A percentile compares a stretch with the other conserved stretches of the same genome.
Conservation (phyloP, 108 stramenopile species). For the Aurantiochytrium sp. region DNA sequence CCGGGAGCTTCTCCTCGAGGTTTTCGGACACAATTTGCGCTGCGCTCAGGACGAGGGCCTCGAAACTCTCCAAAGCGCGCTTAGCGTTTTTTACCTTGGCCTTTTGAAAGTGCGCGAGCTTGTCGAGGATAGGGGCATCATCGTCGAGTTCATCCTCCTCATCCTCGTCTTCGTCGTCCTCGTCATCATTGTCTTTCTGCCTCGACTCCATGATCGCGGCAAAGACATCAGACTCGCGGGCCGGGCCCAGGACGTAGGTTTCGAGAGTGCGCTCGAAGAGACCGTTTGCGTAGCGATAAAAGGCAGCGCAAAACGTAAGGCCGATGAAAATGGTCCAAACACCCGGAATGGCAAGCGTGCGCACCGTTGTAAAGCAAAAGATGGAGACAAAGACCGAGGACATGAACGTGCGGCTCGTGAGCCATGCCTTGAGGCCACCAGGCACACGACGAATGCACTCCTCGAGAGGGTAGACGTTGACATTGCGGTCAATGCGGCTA, state of each 20-base stretch:
- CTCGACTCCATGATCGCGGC: too few relatives aligned
- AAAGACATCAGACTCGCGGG: too few relatives aligned
- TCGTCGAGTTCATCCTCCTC: not conserved
- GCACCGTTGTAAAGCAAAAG: not conserved
- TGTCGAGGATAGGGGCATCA: not conserved
- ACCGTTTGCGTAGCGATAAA: slow-evolving; percentile 14
- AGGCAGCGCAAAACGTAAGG: not conserved
- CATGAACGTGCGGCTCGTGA: not conserved
- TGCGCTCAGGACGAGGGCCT: not conserved
- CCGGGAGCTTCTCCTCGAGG: not conserved
- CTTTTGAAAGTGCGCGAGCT: not conserved
- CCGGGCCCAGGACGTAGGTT: not conserved
- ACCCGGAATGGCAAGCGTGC: not conserved
- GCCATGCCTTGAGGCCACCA: not conserved
- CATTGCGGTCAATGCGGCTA: not conserved
- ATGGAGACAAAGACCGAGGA: not conserved
- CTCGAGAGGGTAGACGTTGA: not conserved
- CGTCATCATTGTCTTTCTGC: too few relatives aligned
- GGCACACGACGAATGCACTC: not conserved
- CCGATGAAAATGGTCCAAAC: not conserved
- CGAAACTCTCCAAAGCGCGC: not conserved
- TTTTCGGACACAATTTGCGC: not conserved
- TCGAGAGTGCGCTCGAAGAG: not conserved
- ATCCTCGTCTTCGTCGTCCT: too few relatives aligned
- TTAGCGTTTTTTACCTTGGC: too few relatives aligned